These are phyloP conservation scores for Camelina hispida DNA, from an alignment of 345 rosid species.

Conservation along the genomic window DNA sequence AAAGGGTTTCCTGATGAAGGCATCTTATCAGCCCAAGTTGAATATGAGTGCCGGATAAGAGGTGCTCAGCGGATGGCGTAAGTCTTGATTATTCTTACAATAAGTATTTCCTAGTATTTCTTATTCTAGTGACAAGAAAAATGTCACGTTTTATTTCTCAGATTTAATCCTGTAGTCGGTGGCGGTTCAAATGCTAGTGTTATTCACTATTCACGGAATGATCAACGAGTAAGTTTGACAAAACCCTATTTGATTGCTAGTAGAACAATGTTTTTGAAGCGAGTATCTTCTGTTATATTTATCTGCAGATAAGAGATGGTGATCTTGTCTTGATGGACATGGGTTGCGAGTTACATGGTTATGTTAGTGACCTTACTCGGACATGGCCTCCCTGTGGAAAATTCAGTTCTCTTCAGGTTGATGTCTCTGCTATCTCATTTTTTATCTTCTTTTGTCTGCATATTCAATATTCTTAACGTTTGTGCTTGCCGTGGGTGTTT, in stretches of 20 bases:
- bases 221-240: conserved; percentile 67
- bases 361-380: conserved; percentile 94
- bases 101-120: conserved; percentile 6
- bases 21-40: conserved; percentile 78
- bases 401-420: conserved; percentile 77
- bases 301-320: conserved; percentile 73
- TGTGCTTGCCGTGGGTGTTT: neutral
- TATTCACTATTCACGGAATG: conserved; percentile 95
- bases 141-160: conserved; percentile 38
- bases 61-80: conserved; percentile 99
- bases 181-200: conserved; percentile 91
- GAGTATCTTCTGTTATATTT: conserved; percentile 17
- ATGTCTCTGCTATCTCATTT: conserved; percentile 27
- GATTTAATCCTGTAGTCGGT: conserved; percentile 96
- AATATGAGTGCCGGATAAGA: conserved; percentile 89
- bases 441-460: neutral
- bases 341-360: conserved; percentile 97
- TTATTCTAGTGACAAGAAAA: neutral
- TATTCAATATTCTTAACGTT: conserved; percentile 1
- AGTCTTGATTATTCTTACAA: conserved; percentile 41
- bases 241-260: neutral
- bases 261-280: conserved; percentile 29
- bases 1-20: conserved; percentile 76
- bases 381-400: conserved; percentile 92
- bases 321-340: conserved; percentile 96